These are phyloP conservation scores for Melanopsichium pennsylvanicum DNA, from an alignment of 1,284 basidiomycete species.

Conservation along the genomic window DNA sequence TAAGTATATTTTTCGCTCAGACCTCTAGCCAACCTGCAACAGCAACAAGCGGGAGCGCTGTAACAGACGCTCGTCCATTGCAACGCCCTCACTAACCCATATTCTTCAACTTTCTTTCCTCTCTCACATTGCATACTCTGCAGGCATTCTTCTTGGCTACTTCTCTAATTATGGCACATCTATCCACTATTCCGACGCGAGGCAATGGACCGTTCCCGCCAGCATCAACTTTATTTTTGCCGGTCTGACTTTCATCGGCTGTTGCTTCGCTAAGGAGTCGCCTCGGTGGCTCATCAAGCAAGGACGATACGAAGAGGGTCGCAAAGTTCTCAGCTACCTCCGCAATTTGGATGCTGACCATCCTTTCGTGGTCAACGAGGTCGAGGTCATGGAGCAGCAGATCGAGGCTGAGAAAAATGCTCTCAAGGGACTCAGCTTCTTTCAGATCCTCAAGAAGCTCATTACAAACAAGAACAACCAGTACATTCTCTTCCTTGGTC, in stretches of 20 bases:
- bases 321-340: slow-evolving; percentile 38
- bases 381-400: slow-evolving; percentile 42
- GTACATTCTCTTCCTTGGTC: slow-evolving; percentile 42
- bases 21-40: no score
- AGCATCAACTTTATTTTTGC: slow-evolving; percentile 53
- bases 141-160: slow-evolving; percentile 41
- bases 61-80: no score
- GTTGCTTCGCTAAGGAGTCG: slow-evolving; percentile 46
- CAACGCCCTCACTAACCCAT: no score
- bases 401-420: slow-evolving; percentile 34
- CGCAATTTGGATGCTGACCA: slow-evolving; percentile 43
- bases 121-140: no score
- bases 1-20: no score
- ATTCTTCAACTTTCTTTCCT: no score
- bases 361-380: slow-evolving; percentile 35
- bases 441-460: slow-evolving; percentile 43
- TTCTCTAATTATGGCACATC: slow-evolving; percentile 26
- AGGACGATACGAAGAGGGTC: slow-evolving; percentile 39
- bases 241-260: slow-evolving; percentile 38
- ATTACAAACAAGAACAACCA: slow-evolving; percentile 43
- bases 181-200: slow-evolving; percentile 13
- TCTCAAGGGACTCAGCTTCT: slow-evolving; percentile 27
- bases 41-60: no score
- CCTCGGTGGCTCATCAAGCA: slow-evolving; percentile 53
- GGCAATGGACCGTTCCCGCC: slow-evolving; percentile 45